These are phyloP conservation scores for Carpinus viminea DNA, from an alignment of 306 rosid genomes.

Conservation along the genomic window DNA sequence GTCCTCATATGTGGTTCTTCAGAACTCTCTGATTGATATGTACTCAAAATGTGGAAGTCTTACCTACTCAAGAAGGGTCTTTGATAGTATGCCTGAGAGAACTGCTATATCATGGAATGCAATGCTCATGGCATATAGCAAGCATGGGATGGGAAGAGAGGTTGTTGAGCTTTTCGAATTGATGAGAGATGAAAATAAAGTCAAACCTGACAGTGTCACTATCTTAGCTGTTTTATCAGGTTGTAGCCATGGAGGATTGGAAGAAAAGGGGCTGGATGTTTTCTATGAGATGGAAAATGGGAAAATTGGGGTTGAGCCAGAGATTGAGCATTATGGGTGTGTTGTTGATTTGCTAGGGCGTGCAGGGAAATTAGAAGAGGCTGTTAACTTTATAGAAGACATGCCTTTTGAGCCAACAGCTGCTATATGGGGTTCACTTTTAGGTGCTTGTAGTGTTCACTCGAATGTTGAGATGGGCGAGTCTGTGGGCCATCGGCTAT, in stretches of 20 bases:
- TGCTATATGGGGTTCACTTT: constrained; percentile 83
- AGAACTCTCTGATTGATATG: constrained; percentile 88
- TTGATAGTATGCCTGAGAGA: constrained; percentile 68
- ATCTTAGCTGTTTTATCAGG: constrained; percentile 83
- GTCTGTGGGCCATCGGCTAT: constrained; percentile 59
- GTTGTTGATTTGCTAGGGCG: constrained; percentile 91
- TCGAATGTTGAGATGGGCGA: constrained; percentile 63
- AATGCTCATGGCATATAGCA: constrained; percentile 84
- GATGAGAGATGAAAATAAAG: constrained; percentile 66
- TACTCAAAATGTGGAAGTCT: constrained; percentile 90
- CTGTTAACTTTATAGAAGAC: constrained; percentile 55
- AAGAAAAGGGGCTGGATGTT: constrained; percentile 66
- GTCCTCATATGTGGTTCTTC: constrained; percentile 69
- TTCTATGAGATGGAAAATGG: constrained; percentile 61
- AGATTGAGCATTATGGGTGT: constrained; percentile 79
- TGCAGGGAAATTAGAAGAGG: constrained; percentile 66
- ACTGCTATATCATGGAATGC: constrained; percentile 88
- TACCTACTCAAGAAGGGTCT: constrained; percentile 63
- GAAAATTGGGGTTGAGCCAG: constrained; percentile 56
- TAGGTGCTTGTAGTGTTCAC: constrained; percentile 85
- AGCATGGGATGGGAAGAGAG: constrained; percentile 85
- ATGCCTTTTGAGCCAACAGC: constrained; percentile 74
- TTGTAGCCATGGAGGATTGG: constrained; percentile 87
- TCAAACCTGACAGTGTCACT: constrained; percentile 71
- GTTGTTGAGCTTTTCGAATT: constrained; percentile 68